Percentiles rank a stretch among this genome's conserved stretches.
phyloP scores from a whole-genome alignment of 176 grass and related monocot species.

The Luzula sylvatica region DNA sequence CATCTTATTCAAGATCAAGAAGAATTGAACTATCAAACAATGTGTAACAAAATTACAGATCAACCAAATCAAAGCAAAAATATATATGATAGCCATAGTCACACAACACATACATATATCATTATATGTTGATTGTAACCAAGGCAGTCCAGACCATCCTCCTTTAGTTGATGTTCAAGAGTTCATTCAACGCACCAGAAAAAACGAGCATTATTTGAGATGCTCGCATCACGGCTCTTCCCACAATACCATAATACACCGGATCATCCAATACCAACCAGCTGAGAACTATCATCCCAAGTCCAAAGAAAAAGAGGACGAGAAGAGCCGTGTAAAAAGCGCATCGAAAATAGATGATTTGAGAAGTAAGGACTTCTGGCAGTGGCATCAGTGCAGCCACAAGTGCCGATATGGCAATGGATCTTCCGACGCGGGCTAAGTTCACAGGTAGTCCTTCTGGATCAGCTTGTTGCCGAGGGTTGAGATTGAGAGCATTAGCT shows the following conservation, averaged over 20 bases:
- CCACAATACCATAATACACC: neutral
- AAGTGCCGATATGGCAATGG: neutral
- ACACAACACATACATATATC: too few species aligned
- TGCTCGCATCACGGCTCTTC: neutral
- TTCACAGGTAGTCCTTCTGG: neutral
- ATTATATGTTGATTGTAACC: too few species aligned
- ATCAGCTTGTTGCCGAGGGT: neutral
- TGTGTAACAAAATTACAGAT: too few species aligned
- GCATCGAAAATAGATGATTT: neutral
- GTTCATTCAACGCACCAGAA: neutral
- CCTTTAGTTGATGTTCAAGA: too few species aligned
- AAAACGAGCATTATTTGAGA: constrained; percentile 9
- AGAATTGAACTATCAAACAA: too few species aligned
- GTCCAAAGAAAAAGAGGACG: neutral
- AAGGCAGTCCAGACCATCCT: too few species aligned
- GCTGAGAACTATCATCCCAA: neutral
- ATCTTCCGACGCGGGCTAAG: neutral
- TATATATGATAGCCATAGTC: too few species aligned
- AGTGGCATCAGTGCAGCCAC: neutral
- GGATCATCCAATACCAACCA: neutral
- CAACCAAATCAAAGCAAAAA: too few species aligned
- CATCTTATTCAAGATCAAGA: too few species aligned
- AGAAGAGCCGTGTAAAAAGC: neutral
- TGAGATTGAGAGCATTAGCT: neutral
- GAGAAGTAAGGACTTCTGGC: neutral